Base-by-base conservation (phyloP, 495 filamentous ascomycete species). In the Neurospora sp. region DNA sequence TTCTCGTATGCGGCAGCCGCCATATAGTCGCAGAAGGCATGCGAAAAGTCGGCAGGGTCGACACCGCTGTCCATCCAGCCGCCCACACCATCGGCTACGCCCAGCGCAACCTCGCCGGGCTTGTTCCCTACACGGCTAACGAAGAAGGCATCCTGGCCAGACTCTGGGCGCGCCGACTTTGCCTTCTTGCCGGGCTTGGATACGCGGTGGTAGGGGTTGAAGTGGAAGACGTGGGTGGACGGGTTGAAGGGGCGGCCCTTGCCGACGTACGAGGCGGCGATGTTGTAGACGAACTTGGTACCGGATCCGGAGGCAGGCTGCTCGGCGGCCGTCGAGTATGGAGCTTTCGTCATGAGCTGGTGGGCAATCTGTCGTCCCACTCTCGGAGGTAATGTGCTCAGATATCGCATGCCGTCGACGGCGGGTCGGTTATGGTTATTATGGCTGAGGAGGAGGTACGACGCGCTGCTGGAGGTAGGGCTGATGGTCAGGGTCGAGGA, bases 61-160 rank as follows among this genome's bases (percentile, higher is more conserved):
- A 99, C 89, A 37, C 93, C 93, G 46, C 89, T 92, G 74, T 97
- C 93, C 59, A 89, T 87, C 93, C 96, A 99, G 53, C 96, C 96
- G 31, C 96, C 96, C 3, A 99, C 96, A 10, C 96, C 96, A 78
- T 98, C 96, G 68, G 94, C 92, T 22, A 99, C 89, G 6, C 93
- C 96, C 74, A 98, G 89, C 1, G 95, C 94, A 41, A 90, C 83
- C 65, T 84, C 83, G 37, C 81, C 82, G 16, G 81, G 88, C 69
- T 82, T 86, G 61, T 91, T 89, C 46, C 83, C 84, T 39, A 97
- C 83, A 12, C 87, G 88, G 76, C 91, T 92, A 44, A 96, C 89
- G 82, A 99, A 98, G 81, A 98, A 98, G 40, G 96, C 92, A 88
- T 99, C 96, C 79, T 98, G 94, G 12, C 96, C 96, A 69, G 91